Evolutionary conservation across 805 yeast species (phyloP).

Genomic region (Monosporozyma yasuniensis): DNA sequence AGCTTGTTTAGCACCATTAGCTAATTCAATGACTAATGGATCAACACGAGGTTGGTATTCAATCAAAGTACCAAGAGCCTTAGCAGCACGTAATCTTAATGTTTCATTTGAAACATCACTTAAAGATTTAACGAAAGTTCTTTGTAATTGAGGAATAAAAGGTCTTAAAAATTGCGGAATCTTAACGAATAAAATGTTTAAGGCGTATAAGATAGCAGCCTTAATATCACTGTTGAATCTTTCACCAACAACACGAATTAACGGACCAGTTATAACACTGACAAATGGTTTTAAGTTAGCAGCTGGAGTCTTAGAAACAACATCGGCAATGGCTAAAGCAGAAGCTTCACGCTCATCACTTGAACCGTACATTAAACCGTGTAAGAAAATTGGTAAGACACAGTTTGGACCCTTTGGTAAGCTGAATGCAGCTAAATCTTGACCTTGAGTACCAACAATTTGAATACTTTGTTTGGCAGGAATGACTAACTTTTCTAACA

Average conservation of each 20-base stretch:
- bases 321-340: conserved; percentile 81
- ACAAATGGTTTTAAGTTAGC: conserved; percentile 75
- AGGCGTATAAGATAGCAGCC: conserved; percentile 83
- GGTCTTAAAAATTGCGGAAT: conserved; percentile 90
- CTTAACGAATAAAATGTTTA: conserved; percentile 66
- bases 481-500: conserved; percentile 64
- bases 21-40: conserved; percentile 78
- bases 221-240: conserved; percentile 85
- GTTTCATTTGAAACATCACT: conserved; percentile 67
- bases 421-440: conserved; percentile 63
- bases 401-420: conserved; percentile 79
- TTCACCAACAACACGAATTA: conserved; percentile 96
- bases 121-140: conserved; percentile 90
- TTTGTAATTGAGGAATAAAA: conserved; percentile 92
- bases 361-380: conserved; percentile 91
- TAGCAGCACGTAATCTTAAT: conserved; percentile 77
- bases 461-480: conserved; percentile 73
- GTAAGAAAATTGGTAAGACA: conserved; percentile 82
- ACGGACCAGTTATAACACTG: conserved; percentile 91
- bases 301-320: conserved; percentile 82
- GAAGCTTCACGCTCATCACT: conserved; percentile 74
- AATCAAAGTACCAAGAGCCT: conserved; percentile 80
- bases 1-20: conserved; percentile 61
- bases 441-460: conserved; percentile 51
- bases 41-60: conserved; percentile 89